Evolutionary conservation across 129 eudicot species (phyloP).

Genomic region (Mikania micrantha): DNA sequence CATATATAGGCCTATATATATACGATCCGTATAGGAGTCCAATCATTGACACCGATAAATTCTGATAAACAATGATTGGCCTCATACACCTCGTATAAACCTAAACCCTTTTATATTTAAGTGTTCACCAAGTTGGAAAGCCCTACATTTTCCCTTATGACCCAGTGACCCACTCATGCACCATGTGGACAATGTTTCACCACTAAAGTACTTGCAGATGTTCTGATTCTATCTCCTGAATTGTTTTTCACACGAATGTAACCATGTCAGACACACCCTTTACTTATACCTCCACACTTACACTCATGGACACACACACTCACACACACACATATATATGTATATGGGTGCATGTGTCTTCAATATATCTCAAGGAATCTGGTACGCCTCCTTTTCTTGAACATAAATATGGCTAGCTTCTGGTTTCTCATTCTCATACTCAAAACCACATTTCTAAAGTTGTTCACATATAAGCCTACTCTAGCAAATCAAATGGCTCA

Average conservation of each 20-base stretch:
- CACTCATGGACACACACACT: slow-evolving; percentile 19
- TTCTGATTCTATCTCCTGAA: background rate
- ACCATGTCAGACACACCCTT: slow-evolving; percentile 17
- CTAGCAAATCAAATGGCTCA: background rate
- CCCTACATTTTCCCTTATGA: background rate
- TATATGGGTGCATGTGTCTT: too few relatives aligned
- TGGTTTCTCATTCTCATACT: background rate
- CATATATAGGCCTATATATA: too few relatives aligned
- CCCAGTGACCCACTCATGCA: slow-evolving; percentile 1
- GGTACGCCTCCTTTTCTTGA: background rate
- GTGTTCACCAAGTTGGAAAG: background rate
- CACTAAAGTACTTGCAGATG: background rate
- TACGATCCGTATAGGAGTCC: too few relatives aligned
- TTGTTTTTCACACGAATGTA: background rate
- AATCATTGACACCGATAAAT: too few relatives aligned
- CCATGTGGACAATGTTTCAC: background rate
- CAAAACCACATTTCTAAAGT: background rate
- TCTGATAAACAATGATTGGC: too few relatives aligned
- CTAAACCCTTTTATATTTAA: too few relatives aligned
- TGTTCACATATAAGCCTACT: background rate
- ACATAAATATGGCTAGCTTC: slow-evolving; percentile 11
- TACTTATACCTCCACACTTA: slow-evolving; percentile 22
- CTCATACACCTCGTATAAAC: too few relatives aligned
- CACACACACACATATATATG: too few relatives aligned
- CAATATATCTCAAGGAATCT: background rate